These are phyloP conservation scores for Nemania sp. DNA, from an alignment of 2,329 filamentous ascomycete species.

Conservation along the genomic window DNA sequence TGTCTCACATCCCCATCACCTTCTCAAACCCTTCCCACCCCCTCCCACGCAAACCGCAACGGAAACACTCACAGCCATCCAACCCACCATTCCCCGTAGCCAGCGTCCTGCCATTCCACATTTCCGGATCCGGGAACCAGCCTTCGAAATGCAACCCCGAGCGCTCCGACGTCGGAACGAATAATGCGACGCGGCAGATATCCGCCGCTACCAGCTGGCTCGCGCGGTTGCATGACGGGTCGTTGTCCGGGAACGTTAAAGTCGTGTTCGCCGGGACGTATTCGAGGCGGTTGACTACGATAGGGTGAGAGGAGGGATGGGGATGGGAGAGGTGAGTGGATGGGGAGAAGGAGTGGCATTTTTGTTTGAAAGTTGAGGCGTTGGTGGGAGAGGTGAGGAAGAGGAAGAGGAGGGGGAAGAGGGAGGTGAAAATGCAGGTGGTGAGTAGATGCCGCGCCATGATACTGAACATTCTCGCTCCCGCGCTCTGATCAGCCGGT, in stretches of 20 bases:
- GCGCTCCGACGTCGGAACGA: constrained; percentile 37
- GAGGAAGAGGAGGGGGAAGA: too few relatives aligned
- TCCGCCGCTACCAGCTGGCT: constrained; percentile 26
- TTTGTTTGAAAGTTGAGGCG: constrained; percentile 21
- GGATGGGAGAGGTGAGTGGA: not conserved
- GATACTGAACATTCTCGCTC: too few relatives aligned
- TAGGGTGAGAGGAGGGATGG: too few relatives aligned
- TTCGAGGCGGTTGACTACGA: constrained; percentile 26
- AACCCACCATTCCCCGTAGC: constrained; percentile 54
- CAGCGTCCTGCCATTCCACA: constrained; percentile 51
- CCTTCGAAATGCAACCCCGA: constrained; percentile 51
- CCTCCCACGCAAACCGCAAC: not conserved
- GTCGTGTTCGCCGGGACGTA: constrained; percentile 25
- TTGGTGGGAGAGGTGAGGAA: too few relatives aligned
- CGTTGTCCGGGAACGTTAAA: constrained; percentile 29
- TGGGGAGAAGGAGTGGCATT: constrained; percentile 25
- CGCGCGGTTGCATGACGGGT: constrained; percentile 23
- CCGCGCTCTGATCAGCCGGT: too few relatives aligned
- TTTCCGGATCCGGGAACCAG: constrained; percentile 50
- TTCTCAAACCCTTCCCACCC: not conserved
- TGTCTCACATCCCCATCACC: not conserved
- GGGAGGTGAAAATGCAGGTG: too few relatives aligned
- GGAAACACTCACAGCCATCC: constrained; percentile 42
- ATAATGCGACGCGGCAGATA: constrained; percentile 38
- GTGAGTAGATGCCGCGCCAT: too few relatives aligned